Conservation (phyloP, 495 filamentous ascomycete species). For the Aspergillus diversus region DNA sequence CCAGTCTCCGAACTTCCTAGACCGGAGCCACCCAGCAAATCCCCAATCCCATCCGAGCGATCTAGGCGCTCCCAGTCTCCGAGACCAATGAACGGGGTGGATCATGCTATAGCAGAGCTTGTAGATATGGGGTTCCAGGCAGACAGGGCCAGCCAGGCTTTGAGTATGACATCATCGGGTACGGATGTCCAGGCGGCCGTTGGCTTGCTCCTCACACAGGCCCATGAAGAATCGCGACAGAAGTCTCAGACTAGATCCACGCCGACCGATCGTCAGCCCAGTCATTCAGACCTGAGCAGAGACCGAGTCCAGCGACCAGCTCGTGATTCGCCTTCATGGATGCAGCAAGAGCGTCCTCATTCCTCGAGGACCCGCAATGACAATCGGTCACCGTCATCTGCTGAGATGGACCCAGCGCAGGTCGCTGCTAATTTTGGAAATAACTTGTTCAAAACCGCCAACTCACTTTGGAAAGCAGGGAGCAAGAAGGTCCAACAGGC, state of each 20-base stretch:
- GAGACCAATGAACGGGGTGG: slow-evolving; percentile 62
- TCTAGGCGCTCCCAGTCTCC: slow-evolving; percentile 46
- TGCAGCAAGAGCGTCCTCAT: slow-evolving; percentile 36
- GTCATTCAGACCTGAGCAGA: slow-evolving; percentile 38
- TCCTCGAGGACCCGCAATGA: slow-evolving; percentile 47
- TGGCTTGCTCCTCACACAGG: slow-evolving; percentile 86
- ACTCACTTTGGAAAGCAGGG: slow-evolving; percentile 89
- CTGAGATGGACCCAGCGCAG: slow-evolving; percentile 78
- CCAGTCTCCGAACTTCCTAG: slow-evolving; percentile 79
- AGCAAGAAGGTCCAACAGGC: slow-evolving; percentile 95
- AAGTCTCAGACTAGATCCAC: slow-evolving; percentile 51
- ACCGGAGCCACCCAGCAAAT: slow-evolving; percentile 36
- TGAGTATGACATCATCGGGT: slow-evolving; percentile 77
- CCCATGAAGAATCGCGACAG: slow-evolving; percentile 73
- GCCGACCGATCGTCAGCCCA: slow-evolving; percentile 32
- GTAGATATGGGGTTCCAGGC: slow-evolving; percentile 94
- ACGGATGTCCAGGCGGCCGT: slow-evolving; percentile 86
- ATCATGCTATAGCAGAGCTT: slow-evolving; percentile 83
- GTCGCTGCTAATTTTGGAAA: slow-evolving; percentile 80
- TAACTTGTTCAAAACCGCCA: slow-evolving; percentile 90
- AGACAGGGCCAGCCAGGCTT: slow-evolving; percentile 75
- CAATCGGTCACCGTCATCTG: slow-evolving; percentile 59
- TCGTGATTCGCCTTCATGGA: slow-evolving; percentile 43
- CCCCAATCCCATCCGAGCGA: slow-evolving; percentile 48
- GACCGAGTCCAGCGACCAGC: slow-evolving; percentile 46